These are phyloP conservation scores for Hemileccinum impolitum DNA, from an alignment of 768 basidiomycete species.

Conservation along the genomic window DNA sequence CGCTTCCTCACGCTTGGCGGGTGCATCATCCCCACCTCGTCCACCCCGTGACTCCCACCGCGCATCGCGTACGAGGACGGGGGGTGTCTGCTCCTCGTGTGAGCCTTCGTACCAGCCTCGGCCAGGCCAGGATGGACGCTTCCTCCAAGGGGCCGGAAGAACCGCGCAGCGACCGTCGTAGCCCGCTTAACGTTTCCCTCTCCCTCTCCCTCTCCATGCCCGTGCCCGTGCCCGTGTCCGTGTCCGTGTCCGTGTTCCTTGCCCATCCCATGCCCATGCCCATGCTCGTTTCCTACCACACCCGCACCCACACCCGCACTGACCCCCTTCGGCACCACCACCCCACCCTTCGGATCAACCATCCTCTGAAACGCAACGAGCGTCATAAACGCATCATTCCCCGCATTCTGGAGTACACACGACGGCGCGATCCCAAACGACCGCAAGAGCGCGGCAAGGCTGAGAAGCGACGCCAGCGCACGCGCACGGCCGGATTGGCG, in stretches of 20 bases:
- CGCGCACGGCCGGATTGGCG: slow-evolving; percentile 55
- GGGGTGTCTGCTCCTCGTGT: background rate
- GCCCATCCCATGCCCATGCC: background rate
- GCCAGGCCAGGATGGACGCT: background rate
- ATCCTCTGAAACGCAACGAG: slow-evolving; percentile 70
- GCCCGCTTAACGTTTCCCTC: slow-evolving; percentile 9
- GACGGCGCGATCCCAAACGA: slow-evolving; percentile 43
- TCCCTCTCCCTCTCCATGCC: background rate
- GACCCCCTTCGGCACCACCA: background rate
- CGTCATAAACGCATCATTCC: slow-evolving; percentile 72
- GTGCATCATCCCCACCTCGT: slow-evolving; percentile 38
- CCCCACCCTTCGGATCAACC: slow-evolving; percentile 48
- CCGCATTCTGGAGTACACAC: slow-evolving; percentile 64
- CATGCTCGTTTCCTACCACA: background rate
- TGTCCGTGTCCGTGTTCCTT: background rate
- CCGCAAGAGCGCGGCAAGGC: slow-evolving; percentile 58
- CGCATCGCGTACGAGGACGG: background rate
- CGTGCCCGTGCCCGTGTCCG: background rate
- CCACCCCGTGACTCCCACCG: slow-evolving; percentile 11
- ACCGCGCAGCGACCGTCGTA: slow-evolving; percentile 14
- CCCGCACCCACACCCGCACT: background rate
- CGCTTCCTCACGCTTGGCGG: slow-evolving; percentile 25
- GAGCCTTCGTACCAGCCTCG: background rate
- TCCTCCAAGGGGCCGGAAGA: slow-evolving; percentile 13
- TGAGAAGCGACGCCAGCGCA: slow-evolving; percentile 50